Conservation (phyloP, 345 rosid genomes). For the Excoecaria cochinchinensis region DNA sequence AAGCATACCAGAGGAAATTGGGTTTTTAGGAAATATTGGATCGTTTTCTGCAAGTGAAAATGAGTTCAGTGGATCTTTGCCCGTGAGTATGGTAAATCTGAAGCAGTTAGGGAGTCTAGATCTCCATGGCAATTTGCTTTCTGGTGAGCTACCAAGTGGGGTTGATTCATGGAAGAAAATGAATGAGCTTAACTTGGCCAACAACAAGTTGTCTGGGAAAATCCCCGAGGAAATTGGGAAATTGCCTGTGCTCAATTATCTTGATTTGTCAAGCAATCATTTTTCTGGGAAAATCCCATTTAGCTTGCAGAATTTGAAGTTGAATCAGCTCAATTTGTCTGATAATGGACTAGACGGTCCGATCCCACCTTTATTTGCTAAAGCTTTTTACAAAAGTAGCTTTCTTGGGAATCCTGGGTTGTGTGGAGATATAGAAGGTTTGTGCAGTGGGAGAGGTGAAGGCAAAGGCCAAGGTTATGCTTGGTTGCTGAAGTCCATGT, state of each 20-base stretch:
- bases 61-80: constrained; percentile 62
- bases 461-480: constrained; percentile 53
- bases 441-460: constrained; percentile 49
- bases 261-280: constrained; percentile 71
- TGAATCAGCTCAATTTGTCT: constrained; percentile 85
- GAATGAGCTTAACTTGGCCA: constrained; percentile 73
- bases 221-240: constrained; percentile 69
- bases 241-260: constrained; percentile 78
- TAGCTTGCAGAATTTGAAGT: constrained; percentile 77
- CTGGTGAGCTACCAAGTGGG: constrained; percentile 65
- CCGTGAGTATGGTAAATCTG: constrained; percentile 59
- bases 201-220: constrained; percentile 55
- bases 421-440: constrained; percentile 68
- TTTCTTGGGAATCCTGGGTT: constrained; percentile 79
- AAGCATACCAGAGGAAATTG: constrained; percentile 69
- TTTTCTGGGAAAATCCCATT: constrained; percentile 67
- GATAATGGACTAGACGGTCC: constrained; percentile 65
- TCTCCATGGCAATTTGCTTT: constrained; percentile 64
- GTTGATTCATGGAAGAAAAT: constrained; percentile 71
- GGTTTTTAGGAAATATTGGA: constrained; percentile 49
- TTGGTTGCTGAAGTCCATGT: constrained; percentile 77
- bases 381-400: constrained; percentile 60
- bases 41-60: constrained; percentile 63
- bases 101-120: constrained; percentile 62
- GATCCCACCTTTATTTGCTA: constrained; percentile 65